phyloP scores from a whole-genome alignment of 208 protist species.

The Leishmania tropica region DNA sequence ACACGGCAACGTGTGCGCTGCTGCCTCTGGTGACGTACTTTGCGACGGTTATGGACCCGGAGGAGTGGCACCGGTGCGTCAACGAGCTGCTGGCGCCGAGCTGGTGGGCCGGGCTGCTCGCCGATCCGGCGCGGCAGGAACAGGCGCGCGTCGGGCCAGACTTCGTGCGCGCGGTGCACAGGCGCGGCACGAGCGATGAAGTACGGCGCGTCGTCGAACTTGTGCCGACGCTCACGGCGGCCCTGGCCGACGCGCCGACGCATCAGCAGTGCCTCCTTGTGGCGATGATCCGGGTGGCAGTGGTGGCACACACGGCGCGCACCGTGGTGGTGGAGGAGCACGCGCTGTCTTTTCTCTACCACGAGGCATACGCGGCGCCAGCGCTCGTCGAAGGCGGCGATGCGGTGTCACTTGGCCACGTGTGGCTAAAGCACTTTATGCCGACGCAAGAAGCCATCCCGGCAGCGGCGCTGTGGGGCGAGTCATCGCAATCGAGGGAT shows the following conservation, averaged over 20 bases:
- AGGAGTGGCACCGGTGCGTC: slow-evolving; percentile 36
- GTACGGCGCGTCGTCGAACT: slow-evolving; percentile 32
- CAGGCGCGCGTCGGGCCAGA: slow-evolving; percentile 46
- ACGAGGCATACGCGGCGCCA: slow-evolving; percentile 57
- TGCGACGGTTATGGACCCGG: slow-evolving; percentile 25
- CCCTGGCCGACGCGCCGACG: slow-evolving; percentile 33
- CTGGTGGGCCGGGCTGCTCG: slow-evolving; percentile 25
- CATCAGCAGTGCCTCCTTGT: slow-evolving; percentile 81
- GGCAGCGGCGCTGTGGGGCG: slow-evolving; percentile 15
- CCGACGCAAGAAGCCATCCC: slow-evolving; percentile 44
- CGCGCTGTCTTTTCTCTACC: slow-evolving; percentile 63
- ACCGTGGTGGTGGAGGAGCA: slow-evolving; percentile 9
- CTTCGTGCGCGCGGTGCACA: slow-evolving; percentile 42
- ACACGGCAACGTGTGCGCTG: slow-evolving; percentile 22
- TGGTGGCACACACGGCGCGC: slow-evolving; percentile 3
- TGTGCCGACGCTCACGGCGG: slow-evolving; percentile 24
- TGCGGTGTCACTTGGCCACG: slow-evolving; percentile 61
- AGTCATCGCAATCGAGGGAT: background rate
- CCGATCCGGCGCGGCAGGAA: slow-evolving; percentile 24
- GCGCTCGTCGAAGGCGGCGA: slow-evolving; percentile 80
- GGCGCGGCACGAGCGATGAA: slow-evolving; percentile 18
- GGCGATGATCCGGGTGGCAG: slow-evolving; percentile 37
- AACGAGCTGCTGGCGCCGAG: slow-evolving; percentile 35
- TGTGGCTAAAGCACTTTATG: slow-evolving; percentile 59
- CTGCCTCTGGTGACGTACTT: slow-evolving; percentile 36